Evolutionary conservation across 1,284 basidiomycete species (phyloP).

Genomic region (Apiotrichum sp.): DNA sequence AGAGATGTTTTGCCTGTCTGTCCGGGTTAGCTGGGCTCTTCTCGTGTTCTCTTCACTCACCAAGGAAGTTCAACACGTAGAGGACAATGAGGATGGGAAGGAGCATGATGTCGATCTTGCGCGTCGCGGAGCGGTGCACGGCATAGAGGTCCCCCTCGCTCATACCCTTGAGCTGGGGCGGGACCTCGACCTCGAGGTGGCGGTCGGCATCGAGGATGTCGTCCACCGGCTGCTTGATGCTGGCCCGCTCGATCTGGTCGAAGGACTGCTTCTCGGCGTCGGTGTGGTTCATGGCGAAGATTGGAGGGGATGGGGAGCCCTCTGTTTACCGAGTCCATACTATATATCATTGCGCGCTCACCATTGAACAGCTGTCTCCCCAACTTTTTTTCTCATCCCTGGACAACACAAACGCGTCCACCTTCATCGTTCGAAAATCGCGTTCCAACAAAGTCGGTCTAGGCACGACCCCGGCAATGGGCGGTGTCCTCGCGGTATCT

Average conservation of each 20-base stretch:
- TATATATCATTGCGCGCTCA: too few species aligned
- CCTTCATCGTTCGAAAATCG: too few species aligned
- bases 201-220: slow-evolving; percentile 5
- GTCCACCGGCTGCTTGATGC: slow-evolving; percentile 1
- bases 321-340: too few species aligned
- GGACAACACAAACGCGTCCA: too few species aligned
- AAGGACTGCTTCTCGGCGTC: background rate
- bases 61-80: slow-evolving; percentile 5
- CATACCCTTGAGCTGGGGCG: slow-evolving; percentile 24
- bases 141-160: slow-evolving; percentile 21
- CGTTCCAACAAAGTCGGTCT: too few species aligned
- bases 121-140: slow-evolving; percentile 20
- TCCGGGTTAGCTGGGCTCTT: background rate
- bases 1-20: slow-evolving; percentile 4
- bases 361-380: too few species aligned
- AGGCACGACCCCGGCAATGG: too few species aligned
- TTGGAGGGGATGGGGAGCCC: too few species aligned
- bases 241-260: background rate
- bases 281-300: too few species aligned
- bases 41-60: background rate
- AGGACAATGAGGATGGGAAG: slow-evolving; percentile 6
- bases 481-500: too few species aligned
- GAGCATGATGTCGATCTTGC: slow-evolving; percentile 19
- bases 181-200: slow-evolving; percentile 14
- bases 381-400: too few species aligned